Evolutionary conservation across 2,329 filamentous ascomycete genomes (phyloP), one percentile per base, ranked within the genome.

Genomic region (Paecilomyces dactylethromorphus): DNA sequence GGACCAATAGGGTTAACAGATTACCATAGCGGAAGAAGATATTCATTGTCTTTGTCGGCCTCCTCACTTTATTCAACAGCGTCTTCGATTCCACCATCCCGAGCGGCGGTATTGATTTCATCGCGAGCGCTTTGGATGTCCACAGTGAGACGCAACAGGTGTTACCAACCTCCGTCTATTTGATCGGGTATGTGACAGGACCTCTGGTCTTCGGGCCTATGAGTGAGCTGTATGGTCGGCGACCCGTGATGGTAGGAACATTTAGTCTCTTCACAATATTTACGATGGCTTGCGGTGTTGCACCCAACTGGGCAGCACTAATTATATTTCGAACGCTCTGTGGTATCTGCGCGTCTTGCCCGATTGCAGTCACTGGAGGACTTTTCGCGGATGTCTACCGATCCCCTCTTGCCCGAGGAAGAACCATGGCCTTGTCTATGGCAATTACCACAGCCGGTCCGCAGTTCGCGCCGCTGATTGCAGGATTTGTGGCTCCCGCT

Each of bases 331-430:
- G 80, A n/a, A 68, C 81, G 6, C 50, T 81, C 2, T 68, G 71
- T 22, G 79, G 80, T 0, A 72, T 78, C 54, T 69, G 69, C 15
- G 79, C 76, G 0, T 75, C 77, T 10, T 73, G 76, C 1, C 78
- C 79, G 0, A 76, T 76, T 31, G 70, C 79, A 0, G 74, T 78
- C 11, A 69, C 76, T 0, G 77, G 76, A 0, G 78, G 82, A 1
- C 57, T 81, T 0, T 79, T 74, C 61, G 77, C 78, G 1, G 80
- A 82, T 63, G 71, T 81, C 1, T 76, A 79, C 56, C 65, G 69
- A 15, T 74, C 80, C 21, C 73, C 74, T 3, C 69, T 77, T 18
- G 68, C 74, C 5, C 68, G 75, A 58, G 78, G 78, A 53, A 64
- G 69, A 13, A 64, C 71, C 15, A 77, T 76, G 74, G 69, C 73